phyloP scores from a whole-genome alignment of 1,284 basidiomycete genomes.

The Microbotryum intermedium region DNA sequence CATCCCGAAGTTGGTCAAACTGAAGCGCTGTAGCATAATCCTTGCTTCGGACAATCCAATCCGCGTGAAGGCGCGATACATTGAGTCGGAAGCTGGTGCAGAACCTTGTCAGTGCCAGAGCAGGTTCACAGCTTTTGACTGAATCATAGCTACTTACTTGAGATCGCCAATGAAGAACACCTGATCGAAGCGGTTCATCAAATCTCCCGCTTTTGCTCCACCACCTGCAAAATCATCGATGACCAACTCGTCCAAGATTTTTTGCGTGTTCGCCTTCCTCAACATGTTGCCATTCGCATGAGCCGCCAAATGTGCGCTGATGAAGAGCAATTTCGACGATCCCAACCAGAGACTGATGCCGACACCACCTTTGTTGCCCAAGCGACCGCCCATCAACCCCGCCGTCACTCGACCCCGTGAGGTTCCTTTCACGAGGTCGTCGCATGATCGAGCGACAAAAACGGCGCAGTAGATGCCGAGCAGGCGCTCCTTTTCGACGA shows the following conservation, averaged over 20 bases:
- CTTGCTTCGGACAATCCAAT: conserved; percentile 48
- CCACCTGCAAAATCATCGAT: conserved; percentile 45
- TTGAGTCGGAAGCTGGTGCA: conserved; percentile 46
- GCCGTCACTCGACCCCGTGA: conserved; percentile 60
- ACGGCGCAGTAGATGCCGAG: conserved; percentile 66
- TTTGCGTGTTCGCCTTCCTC: conserved; percentile 37
- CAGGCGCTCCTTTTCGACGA: conserved; percentile 72
- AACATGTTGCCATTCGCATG: conserved; percentile 43
- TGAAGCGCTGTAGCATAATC: conserved; percentile 41
- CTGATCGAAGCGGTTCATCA: conserved; percentile 73
- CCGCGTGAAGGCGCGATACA: conserved; percentile 46
- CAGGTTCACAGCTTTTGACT: not conserved
- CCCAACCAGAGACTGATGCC: conserved; percentile 70
- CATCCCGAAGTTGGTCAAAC: conserved; percentile 66
- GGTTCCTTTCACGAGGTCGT: conserved; percentile 41
- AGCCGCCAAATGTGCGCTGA: conserved; percentile 81
- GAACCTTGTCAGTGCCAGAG: not conserved
- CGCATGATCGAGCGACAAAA: conserved; percentile 43
- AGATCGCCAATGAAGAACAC: conserved; percentile 70
- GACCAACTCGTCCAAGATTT: conserved; percentile 47
- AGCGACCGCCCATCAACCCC: conserved; percentile 73
- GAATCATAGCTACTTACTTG: conserved; percentile 19
- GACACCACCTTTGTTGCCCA: conserved; percentile 69
- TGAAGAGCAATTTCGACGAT: conserved; percentile 64
- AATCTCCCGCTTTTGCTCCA: conserved; percentile 41